phyloP scores from a whole-genome alignment of 805 yeast genomes.

The Myxozyma lipomycoides region DNA sequence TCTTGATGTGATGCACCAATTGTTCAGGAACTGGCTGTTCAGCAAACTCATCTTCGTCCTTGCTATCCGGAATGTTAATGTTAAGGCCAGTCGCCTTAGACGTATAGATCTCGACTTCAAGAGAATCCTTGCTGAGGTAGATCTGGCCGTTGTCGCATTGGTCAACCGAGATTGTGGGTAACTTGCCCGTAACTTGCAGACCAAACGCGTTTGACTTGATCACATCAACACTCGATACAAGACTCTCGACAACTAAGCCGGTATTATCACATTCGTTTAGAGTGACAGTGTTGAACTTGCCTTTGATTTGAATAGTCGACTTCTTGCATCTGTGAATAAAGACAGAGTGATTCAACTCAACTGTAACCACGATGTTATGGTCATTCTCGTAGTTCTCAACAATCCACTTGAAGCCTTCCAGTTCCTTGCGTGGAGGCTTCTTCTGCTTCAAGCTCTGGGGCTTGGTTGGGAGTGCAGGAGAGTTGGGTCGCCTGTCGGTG shows the following conservation, averaged over 20 bases:
- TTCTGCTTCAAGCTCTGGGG: constrained; percentile 56
- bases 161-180: constrained; percentile 83
- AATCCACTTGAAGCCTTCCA: constrained; percentile 85
- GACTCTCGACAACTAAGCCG: constrained; percentile 76
- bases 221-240: constrained; percentile 83
- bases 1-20: constrained; percentile 62
- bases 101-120: constrained; percentile 73
- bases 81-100: constrained; percentile 83
- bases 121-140: constrained; percentile 68
- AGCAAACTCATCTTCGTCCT: constrained; percentile 63
- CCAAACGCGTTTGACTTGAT: constrained; percentile 80
- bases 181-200: constrained; percentile 73
- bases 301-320: constrained; percentile 74
- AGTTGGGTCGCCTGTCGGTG: constrained; percentile 37
- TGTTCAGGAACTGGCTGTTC: constrained; percentile 92
- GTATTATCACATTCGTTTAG: constrained; percentile 65
- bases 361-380: constrained; percentile 67
- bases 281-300: constrained; percentile 87
- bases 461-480: constrained; percentile 80
- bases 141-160: constrained; percentile 82
- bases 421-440: constrained; percentile 60
- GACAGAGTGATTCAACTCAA: constrained; percentile 80
- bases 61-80: constrained; percentile 70
- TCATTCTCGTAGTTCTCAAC: constrained; percentile 69
- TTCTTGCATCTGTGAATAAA: constrained; percentile 79